Evolutionary conservation across 192 early-diverging fungal genomes (phyloP).

Genomic region (Backusella tuberculispora): DNA sequence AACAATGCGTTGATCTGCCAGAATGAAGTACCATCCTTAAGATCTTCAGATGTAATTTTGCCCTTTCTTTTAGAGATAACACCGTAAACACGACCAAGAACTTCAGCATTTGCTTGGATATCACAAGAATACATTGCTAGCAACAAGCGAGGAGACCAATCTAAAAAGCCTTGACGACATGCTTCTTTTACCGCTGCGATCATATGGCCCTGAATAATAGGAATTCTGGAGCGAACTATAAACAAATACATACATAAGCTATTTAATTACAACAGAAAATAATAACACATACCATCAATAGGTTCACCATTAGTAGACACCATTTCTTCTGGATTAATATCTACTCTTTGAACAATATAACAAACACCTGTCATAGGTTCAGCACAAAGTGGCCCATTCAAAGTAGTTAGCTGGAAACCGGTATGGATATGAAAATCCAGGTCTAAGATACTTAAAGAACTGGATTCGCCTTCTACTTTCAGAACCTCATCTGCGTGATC

Average conservation of each 20-base stretch:
- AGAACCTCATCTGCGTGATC: constrained; percentile 31
- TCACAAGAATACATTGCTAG: constrained; percentile 98
- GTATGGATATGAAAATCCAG: constrained; percentile 82
- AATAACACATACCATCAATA: constrained; percentile 40
- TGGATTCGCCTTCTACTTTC: constrained; percentile 28
- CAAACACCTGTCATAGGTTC: constrained; percentile 91
- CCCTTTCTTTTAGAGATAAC: constrained; percentile 90
- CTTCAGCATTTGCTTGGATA: constrained; percentile 93
- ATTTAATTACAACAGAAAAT: constrained; percentile 1
- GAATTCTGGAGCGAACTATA: constrained; percentile 48
- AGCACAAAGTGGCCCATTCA: constrained; percentile 88
- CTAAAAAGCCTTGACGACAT: constrained; percentile 81
- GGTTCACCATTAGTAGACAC: constrained; percentile 30
- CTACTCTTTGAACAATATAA: constrained; percentile 74
- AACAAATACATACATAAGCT: not conserved
- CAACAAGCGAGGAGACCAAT: constrained; percentile 94
- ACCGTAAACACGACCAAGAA: constrained; percentile 94
- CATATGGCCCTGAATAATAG: constrained; percentile 75
- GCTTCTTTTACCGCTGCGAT: constrained; percentile 87
- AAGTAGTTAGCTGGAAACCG: constrained; percentile 93
- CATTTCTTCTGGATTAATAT: constrained; percentile 40
- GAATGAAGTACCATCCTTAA: constrained; percentile 97
- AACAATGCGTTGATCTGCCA: constrained; percentile 86
- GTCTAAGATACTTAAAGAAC: constrained; percentile 53
- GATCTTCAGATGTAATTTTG: constrained; percentile 92